Evolutionary conservation across 2,329 filamentous ascomycete genomes (phyloP).

Genomic region (Aspergillus felis): DNA sequence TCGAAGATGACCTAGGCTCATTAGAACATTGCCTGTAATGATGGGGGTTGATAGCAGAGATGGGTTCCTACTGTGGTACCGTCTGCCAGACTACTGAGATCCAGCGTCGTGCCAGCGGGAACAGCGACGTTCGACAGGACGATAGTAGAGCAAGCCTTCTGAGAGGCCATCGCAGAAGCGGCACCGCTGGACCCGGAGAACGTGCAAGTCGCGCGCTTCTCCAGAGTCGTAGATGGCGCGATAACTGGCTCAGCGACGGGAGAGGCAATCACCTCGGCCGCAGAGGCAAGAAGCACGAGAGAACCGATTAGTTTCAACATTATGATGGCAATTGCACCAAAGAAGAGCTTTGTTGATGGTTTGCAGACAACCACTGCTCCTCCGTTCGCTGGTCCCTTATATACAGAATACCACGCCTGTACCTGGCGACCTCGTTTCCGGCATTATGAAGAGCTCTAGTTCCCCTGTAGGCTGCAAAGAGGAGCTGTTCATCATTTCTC

Average conservation of each 20-base stretch:
- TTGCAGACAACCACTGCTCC: not conserved
- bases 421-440: not conserved
- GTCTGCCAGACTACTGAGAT: conserved; percentile 30
- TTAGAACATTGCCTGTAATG: not conserved
- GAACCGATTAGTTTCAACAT: not conserved
- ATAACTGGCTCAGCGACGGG: not conserved
- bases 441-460: not conserved
- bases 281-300: not conserved
- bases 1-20: conserved; percentile 54
- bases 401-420: not conserved
- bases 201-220: conserved; percentile 21
- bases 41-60: too few species aligned
- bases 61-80: conserved; percentile 26
- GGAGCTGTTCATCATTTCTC: not conserved
- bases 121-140: conserved; percentile 34
- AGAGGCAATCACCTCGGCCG: not conserved
- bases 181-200: conserved; percentile 20
- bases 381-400: not conserved
- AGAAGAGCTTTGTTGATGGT: not conserved
- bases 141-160: conserved; percentile 36
- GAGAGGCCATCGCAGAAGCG: conserved; percentile 22
- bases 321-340: not conserved
- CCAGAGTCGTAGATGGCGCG: not conserved
- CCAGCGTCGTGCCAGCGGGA: conserved; percentile 35
- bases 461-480: not conserved